Conservation (phyloP, 768 basidiomycete genomes). For the Termitomyces sp. region DNA sequence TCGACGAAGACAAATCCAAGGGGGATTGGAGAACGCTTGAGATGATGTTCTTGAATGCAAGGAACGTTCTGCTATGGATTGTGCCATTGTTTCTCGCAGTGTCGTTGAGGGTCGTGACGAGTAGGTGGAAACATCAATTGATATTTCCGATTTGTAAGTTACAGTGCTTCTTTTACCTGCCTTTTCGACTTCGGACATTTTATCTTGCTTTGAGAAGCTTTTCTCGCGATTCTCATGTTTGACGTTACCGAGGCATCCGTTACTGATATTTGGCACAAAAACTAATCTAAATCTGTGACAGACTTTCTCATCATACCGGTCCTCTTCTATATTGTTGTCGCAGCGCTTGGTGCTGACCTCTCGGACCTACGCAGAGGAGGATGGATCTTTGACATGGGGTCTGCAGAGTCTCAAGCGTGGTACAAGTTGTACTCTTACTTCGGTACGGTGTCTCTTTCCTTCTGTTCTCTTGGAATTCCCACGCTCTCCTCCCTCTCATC, state of each 20-base stretch:
- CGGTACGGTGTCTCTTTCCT: conserved; percentile 38
- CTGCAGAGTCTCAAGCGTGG: conserved; percentile 48
- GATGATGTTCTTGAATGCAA: conserved; percentile 58
- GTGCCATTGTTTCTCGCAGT: conserved; percentile 75
- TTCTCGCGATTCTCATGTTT: not conserved
- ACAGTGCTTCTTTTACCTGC: not conserved
- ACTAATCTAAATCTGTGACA: conserved; percentile 17
- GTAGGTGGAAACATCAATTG: conserved; percentile 78
- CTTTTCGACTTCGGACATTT: not conserved
- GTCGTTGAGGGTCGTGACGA: conserved; percentile 74
- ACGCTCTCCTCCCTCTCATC: not conserved
- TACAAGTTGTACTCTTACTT: conserved; percentile 82
- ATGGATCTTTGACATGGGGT: conserved; percentile 81
- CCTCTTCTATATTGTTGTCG: conserved; percentile 78
- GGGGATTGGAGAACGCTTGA: conserved; percentile 54
- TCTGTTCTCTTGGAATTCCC: not conserved
- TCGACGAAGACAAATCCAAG: conserved; percentile 65
- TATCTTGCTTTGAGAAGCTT: not conserved
- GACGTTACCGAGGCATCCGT: not conserved
- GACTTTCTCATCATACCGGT: conserved; percentile 78
- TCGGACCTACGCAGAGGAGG: conserved; percentile 52
- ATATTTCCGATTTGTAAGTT: conserved; percentile 82
- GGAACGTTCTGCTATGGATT: conserved; percentile 72
- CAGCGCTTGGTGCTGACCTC: conserved; percentile 59
- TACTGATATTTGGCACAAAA: not conserved